phyloP scores from a whole-genome alignment of 805 yeast genomes.

The Nakazawaea pomicola region DNA sequence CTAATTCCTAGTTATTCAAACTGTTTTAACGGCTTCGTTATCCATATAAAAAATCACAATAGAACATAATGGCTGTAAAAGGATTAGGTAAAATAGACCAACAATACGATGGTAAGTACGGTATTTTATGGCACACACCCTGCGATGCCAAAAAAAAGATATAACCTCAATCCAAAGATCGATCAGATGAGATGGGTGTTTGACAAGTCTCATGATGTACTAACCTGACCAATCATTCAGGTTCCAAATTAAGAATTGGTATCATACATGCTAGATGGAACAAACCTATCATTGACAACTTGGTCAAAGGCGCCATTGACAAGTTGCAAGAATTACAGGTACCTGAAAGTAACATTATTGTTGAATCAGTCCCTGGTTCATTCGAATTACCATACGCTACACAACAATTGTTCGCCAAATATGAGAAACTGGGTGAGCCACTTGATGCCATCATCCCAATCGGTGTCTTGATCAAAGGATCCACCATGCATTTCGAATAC shows the following conservation, averaged over 20 bases:
- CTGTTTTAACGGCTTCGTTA: too few relatives aligned
- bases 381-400: conserved; percentile 89
- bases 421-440: conserved; percentile 35
- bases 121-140: neutral
- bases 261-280: conserved; percentile 98
- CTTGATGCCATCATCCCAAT: conserved; percentile 89
- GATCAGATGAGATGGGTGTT: too few relatives aligned
- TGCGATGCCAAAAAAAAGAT: neutral
- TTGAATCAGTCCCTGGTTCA: conserved; percentile 92
- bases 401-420: conserved; percentile 42
- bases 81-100: conserved; percentile 77
- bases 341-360: conserved; percentile 62
- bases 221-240: conserved; percentile 18
- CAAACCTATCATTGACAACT: conserved; percentile 62
- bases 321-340: conserved; percentile 66
- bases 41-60: too few relatives aligned
- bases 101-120: conserved; percentile 53
- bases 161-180: too few relatives aligned
- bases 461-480: conserved; percentile 92
- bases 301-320: conserved; percentile 71
- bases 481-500: conserved; percentile 97
- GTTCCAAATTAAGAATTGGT: conserved; percentile 63
- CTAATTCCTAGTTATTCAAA: too few relatives aligned
- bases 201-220: too few relatives aligned
- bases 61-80: conserved; percentile 58